Conservation (phyloP, 805 yeast genomes). For the Pichia thaimueangensis region DNA sequence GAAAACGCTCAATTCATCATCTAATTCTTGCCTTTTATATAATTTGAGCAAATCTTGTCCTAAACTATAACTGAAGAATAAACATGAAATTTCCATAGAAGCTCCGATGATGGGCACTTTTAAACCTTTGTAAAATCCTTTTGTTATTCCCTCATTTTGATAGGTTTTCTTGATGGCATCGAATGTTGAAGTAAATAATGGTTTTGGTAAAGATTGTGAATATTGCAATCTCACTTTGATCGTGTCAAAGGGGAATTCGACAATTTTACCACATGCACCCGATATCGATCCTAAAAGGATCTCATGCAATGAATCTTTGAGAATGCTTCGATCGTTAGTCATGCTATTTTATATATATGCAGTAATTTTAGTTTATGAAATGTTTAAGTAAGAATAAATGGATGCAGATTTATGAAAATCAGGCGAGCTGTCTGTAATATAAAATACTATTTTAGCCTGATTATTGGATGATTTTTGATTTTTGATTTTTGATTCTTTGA, state of each 20-base stretch:
- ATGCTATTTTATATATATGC: background rate
- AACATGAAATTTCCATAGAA: constrained; percentile 76
- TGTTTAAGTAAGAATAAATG: no score
- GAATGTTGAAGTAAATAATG: constrained; percentile 51
- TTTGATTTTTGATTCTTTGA: no score
- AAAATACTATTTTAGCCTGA: no score
- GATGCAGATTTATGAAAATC: no score
- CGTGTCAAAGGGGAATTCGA: constrained; percentile 92
- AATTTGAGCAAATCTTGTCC: constrained; percentile 35
- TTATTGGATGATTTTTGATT: no score
- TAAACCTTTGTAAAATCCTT: constrained; percentile 75
- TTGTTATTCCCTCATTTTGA: constrained; percentile 56
- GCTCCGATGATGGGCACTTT: constrained; percentile 85
- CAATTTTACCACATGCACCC: constrained; percentile 76
- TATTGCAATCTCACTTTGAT: constrained; percentile 76
- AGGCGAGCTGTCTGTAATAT: no score
- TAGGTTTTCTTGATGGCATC: constrained; percentile 62
- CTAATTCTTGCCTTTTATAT: constrained; percentile 16
- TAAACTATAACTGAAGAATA: constrained; percentile 60
- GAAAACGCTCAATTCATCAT: constrained; percentile 17
- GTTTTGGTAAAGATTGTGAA: constrained; percentile 53
- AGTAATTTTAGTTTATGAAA: no score
- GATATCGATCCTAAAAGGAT: constrained; percentile 49
- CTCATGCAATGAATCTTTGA: constrained; percentile 32
- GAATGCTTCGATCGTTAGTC: constrained; percentile 12